Conservation (phyloP, 305 asterid species). For the Solanum hybrid region DNA sequence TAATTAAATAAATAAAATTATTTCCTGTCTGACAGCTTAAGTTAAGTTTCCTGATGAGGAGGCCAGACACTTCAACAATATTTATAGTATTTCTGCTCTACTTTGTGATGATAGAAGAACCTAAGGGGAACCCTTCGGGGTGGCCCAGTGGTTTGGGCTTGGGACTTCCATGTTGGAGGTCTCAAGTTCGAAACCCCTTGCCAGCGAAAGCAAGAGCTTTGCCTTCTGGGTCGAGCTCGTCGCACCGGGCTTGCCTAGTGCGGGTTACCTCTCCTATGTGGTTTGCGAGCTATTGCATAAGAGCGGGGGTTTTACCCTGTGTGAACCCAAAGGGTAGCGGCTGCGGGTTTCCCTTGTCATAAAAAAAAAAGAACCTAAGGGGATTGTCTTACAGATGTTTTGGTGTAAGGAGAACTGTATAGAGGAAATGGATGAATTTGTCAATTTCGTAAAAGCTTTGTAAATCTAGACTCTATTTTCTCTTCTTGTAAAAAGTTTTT, state of each 20-base stretch:
- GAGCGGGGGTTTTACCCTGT: no score
- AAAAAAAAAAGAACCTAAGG: background rate
- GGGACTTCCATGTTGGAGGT: no score
- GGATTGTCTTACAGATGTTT: background rate
- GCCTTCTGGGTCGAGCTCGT: no score
- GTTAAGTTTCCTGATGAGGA: background rate
- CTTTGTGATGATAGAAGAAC: background rate
- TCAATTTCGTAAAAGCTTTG: background rate
- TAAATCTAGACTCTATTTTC: background rate
- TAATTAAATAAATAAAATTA: background rate
- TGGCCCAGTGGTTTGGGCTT: no score
- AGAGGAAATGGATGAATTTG: background rate
- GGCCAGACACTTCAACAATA: background rate
- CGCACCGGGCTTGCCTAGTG: no score
- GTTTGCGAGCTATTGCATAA: no score
- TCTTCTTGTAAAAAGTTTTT: background rate
- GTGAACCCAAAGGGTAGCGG: no score
- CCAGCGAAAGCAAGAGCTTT: no score
- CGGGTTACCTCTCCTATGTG: no score
- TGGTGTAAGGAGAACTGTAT: background rate
- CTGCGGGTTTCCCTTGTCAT: no score
- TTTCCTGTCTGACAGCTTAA: background rate
- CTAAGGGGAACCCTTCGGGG: no score
- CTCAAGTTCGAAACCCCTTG: no score
- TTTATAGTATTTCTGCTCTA: background rate